Base-by-base conservation (phyloP, 805 yeast genomes). In the Pichia pseudocactophila region DNA sequence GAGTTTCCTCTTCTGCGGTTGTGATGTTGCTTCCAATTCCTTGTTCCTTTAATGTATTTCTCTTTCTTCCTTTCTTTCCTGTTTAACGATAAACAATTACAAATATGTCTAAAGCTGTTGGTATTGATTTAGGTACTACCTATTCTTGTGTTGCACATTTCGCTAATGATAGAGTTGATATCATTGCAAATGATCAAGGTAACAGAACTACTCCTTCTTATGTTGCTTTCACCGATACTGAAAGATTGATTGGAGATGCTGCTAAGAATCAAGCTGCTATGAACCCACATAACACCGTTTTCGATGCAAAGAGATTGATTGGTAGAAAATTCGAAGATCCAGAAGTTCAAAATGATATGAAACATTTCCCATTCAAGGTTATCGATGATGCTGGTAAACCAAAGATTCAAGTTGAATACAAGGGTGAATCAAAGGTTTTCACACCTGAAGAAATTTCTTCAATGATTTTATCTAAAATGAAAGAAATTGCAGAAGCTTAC, bases 161-260 rank as follows among this genome's bases (percentile, higher is more conserved):
- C 74, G 74, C 87, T 58, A 84, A 84, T 62, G 94, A 90, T 55
- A 76, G 84, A 63, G 97, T 89, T 41, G 97, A 89, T 70, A 89
- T 88, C 66, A 84, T 88, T 63, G 96, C 97, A 59, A 88, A 88
- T 65, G 97, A 89, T 68, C 97, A 88, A 74, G 97, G 97, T 80
- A 88, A 88, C 78, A 86, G 97, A 76, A 88, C 89, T 47, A 89
- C 97, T 44, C 96, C 97, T 45, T 89, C 96, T 27, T 89, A 82
- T 64, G 97, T 89, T 44, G 96, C 96, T 34, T 88, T 88, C 73
- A 85, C 95, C 42, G 92, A 83, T 54, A 77, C 83, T 43, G 97
- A 88, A 74, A 80, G 96, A 71, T 74, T 87, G 59, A 85, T 87
- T 60, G 96, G 96, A 71, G 96, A 87, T 66, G 90, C 96, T 54